Percentiles rank a stretch among this genome's conserved stretches.
phyloP scores from a whole-genome alignment of 2,329 filamentous ascomycete genomes.

The Fusarium kyushuense region DNA sequence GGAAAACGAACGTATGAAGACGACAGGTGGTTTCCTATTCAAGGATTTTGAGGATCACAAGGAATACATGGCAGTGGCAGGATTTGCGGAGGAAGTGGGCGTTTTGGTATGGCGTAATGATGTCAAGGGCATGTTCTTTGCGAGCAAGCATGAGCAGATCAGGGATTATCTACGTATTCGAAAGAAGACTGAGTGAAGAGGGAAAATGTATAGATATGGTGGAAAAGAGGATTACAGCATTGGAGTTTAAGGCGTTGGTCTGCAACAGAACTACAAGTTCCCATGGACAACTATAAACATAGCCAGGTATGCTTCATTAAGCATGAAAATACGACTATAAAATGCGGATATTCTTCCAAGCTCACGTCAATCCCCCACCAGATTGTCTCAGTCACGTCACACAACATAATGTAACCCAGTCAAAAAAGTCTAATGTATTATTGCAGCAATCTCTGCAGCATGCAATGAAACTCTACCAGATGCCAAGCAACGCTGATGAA shows the following conservation, averaged over 20 bases:
- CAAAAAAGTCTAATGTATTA: background rate
- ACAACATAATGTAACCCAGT: background rate
- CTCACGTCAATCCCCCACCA: background rate
- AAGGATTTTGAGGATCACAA: constrained; percentile 81
- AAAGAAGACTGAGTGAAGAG: constrained; percentile 61
- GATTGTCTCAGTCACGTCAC: background rate
- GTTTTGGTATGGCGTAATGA: constrained; percentile 91
- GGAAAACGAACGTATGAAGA: constrained; percentile 93
- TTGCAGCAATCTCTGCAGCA: background rate
- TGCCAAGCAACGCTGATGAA: constrained; percentile 6
- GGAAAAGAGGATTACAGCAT: constrained; percentile 24
- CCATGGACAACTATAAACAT: background rate
- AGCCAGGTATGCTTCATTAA: background rate
- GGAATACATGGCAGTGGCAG: constrained; percentile 77
- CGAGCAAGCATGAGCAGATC: constrained; percentile 90
- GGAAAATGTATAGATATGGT: background rate
- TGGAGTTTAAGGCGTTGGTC: constrained; percentile 38
- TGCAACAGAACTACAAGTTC: background rate
- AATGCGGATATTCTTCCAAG: background rate
- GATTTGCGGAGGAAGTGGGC: constrained; percentile 90
- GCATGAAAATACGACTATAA: background rate
- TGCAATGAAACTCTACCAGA: background rate
- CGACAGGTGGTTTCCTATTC: constrained; percentile 86
- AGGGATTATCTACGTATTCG: constrained; percentile 79
- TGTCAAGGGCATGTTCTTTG: constrained; percentile 86